A percentile compares a stretch with the other conserved stretches of the same genome.
Evolutionary conservation across 257 asterid species (phyloP).

Genomic region (Galeopsis tetrahit): DNA sequence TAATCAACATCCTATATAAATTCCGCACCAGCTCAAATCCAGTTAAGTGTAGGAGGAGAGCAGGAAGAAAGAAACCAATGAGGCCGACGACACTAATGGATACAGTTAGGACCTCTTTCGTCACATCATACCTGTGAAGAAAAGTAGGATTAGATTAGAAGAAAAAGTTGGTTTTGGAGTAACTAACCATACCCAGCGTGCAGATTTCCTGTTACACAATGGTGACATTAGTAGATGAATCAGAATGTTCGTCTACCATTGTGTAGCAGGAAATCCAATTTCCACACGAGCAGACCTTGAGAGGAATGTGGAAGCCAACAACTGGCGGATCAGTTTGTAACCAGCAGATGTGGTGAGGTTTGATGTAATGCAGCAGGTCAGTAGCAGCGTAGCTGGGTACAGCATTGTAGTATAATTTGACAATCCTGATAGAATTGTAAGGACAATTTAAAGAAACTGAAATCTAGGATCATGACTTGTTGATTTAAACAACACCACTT

Average conservation of each 20-base stretch:
- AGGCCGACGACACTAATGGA: slow-evolving; percentile 34
- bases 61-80: slow-evolving; percentile 40
- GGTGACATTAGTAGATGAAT: not conserved
- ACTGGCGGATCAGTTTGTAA: slow-evolving; percentile 28
- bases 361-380: slow-evolving; percentile 39
- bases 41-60: slow-evolving; percentile 35
- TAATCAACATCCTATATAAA: slow-evolving; percentile 34
- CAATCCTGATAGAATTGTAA: slow-evolving; percentile 31
- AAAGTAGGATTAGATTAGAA: slow-evolving; percentile 5
- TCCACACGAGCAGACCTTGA: slow-evolving; percentile 28
- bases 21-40: slow-evolving; percentile 36
- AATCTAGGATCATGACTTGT: too few relatives aligned
- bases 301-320: slow-evolving; percentile 28
- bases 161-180: slow-evolving; percentile 5
- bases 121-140: slow-evolving; percentile 32
- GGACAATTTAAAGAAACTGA: too few relatives aligned
- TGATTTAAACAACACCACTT: too few relatives aligned
- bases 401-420: slow-evolving; percentile 39
- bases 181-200: not conserved
- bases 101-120: slow-evolving; percentile 32
- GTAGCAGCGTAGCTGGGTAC: slow-evolving; percentile 31
- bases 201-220: not conserved
- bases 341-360: slow-evolving; percentile 33
- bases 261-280: not conserved
- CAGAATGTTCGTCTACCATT: slow-evolving; percentile 1